A percentile compares a stretch with the other conserved stretches of the same genome.
Conservation (phyloP, 2,329 filamentous ascomycete genomes). For the Colletotrichum cereale region DNA sequence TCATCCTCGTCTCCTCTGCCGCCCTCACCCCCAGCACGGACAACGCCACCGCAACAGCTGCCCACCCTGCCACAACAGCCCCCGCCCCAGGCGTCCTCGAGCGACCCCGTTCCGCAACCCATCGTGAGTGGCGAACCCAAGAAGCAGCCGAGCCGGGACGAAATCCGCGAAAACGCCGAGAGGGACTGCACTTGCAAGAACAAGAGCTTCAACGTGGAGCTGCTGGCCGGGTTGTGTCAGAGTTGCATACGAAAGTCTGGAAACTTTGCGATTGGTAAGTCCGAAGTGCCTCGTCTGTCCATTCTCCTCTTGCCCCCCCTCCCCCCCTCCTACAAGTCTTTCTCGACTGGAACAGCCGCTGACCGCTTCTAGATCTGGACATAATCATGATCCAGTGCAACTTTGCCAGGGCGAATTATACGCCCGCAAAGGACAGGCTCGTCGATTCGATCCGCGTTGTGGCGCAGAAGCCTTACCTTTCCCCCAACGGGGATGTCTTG, state of each 20-base stretch:
- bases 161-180: constrained; percentile 46
- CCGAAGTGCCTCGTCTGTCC: not conserved
- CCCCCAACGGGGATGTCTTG: constrained; percentile 23
- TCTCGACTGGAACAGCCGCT: not conserved
- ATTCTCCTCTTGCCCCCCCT: not conserved
- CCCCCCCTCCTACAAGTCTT: not conserved
- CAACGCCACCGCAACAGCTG: not conserved
- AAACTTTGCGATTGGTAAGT: constrained; percentile 50
- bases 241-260: constrained; percentile 53
- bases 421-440: constrained; percentile 47
- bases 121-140: constrained; percentile 40
- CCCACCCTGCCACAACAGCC: constrained; percentile 6
- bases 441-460: constrained; percentile 51
- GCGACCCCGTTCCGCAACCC: constrained; percentile 14
- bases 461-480: constrained; percentile 46
- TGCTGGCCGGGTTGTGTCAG: constrained; percentile 53
- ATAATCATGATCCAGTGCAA: constrained; percentile 53
- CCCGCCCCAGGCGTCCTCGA: constrained; percentile 7
- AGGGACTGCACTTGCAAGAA: constrained; percentile 54
- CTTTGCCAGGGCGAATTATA: constrained; percentile 49
- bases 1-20: not conserved
- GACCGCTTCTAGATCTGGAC: constrained; percentile 48
- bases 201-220: constrained; percentile 55
- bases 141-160: constrained; percentile 38
- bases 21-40: not conserved